phyloP scores from a whole-genome alignment of 2,329 filamentous ascomycete genomes.

The Penicillium sp. region DNA sequence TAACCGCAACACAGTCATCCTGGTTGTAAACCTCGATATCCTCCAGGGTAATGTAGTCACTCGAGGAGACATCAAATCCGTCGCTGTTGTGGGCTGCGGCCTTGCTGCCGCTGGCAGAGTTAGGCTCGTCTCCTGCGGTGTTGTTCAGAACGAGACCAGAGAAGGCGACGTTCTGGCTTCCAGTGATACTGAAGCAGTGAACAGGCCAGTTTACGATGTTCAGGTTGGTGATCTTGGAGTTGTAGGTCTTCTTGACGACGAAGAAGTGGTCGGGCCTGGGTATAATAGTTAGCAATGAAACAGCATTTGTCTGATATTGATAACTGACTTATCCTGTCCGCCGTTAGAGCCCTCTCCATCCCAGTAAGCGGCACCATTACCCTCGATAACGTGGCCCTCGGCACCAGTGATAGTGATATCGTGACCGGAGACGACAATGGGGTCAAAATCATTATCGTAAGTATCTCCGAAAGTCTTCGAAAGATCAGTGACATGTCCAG shows the following conservation, averaged over 20 bases:
- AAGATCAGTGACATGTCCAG: not conserved
- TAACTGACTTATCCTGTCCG: slow-evolving; percentile 34
- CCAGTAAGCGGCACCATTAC: slow-evolving; percentile 50
- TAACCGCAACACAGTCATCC: slow-evolving; percentile 46
- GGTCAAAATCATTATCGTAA: slow-evolving; percentile 42
- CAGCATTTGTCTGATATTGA: not conserved
- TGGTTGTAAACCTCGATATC: slow-evolving; percentile 50
- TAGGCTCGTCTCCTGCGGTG: slow-evolving; percentile 42
- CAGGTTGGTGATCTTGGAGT: slow-evolving; percentile 44
- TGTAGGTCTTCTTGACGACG: slow-evolving; percentile 40
- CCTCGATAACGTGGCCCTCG: slow-evolving; percentile 41
- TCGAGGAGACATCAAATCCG: slow-evolving; percentile 55
- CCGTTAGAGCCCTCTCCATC: slow-evolving; percentile 54
- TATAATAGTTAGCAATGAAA: not conserved
- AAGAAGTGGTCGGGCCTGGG: slow-evolving; percentile 39
- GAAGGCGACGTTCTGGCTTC: slow-evolving; percentile 39
- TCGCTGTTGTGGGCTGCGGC: slow-evolving; percentile 54
- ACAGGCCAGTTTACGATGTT: slow-evolving; percentile 49
- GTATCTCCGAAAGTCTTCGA: slow-evolving; percentile 43
- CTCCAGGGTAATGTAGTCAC: slow-evolving; percentile 49
- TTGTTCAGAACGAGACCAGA: slow-evolving; percentile 47
- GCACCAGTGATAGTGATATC: slow-evolving; percentile 47
- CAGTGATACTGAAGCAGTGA: slow-evolving; percentile 45
- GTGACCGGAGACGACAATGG: slow-evolving; percentile 45
- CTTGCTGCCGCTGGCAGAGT: slow-evolving; percentile 38